Evolutionary conservation across 768 basidiomycete genomes (phyloP).

Genomic region (Coprinellus micaceus): DNA sequence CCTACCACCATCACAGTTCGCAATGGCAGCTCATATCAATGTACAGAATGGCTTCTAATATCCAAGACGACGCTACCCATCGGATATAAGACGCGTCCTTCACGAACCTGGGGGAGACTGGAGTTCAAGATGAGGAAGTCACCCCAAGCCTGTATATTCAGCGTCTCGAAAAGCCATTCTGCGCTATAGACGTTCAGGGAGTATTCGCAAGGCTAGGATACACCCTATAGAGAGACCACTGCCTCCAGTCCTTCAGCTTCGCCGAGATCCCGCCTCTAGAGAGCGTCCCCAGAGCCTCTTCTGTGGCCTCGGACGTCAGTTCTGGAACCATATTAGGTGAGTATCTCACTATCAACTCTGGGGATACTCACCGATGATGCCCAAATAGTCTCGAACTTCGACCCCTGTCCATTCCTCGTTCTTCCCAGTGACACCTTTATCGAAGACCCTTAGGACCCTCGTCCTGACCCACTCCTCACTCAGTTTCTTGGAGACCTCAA

Average conservation of each 20-base stretch:
- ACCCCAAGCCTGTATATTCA: no score
- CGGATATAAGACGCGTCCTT: no score
- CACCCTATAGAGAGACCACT: neutral
- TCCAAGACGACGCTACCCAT: conserved; percentile 9
- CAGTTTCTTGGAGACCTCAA: neutral
- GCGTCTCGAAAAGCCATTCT: no score
- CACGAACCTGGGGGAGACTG: no score
- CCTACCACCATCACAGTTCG: neutral
- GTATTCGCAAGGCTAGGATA: conserved; percentile 12
- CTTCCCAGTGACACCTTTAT: conserved; percentile 36
- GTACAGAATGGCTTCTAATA: no score
- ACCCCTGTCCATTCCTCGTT: conserved; percentile 2
- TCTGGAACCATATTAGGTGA: no score
- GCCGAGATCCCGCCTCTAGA: neutral
- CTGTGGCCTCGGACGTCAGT: neutral
- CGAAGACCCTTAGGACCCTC: conserved; percentile 36
- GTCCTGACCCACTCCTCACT: conserved; percentile 37
- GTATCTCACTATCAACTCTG: no score
- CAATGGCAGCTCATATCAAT: no score
- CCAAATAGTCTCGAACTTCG: neutral
- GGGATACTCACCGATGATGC: conserved; percentile 1
- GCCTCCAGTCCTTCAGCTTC: neutral
- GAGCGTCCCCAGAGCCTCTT: neutral
- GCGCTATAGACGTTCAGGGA: neutral
- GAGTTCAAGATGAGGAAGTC: no score